Conservation (phyloP, 2,329 filamentous ascomycete species). For the Colletotrichum cuscutae region DNA sequence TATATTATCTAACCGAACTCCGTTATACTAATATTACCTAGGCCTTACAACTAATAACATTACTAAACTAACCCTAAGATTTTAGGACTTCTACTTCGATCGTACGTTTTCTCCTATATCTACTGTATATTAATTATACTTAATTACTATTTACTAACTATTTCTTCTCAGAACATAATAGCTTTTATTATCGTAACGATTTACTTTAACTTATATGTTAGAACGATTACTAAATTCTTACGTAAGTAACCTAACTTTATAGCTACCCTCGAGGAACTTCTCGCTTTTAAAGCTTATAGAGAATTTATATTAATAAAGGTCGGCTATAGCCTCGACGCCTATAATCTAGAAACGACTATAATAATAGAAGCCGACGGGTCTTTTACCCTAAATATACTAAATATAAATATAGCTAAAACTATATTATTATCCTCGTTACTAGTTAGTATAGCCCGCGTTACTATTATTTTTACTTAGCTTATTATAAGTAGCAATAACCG, state of each 20-base stretch:
- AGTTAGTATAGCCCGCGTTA: constrained; percentile 41
- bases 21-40: no score
- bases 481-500: constrained; percentile 39
- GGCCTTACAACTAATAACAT: no score
- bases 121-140: not conserved
- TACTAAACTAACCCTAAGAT: constrained; percentile 10
- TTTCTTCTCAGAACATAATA: constrained; percentile 34
- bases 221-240: constrained; percentile 36
- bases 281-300: constrained; percentile 40
- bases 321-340: constrained; percentile 50
- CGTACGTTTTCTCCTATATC: constrained; percentile 21
- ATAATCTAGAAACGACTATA: constrained; percentile 50
- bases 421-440: constrained; percentile 41
- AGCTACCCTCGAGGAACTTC: constrained; percentile 32
- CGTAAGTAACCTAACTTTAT: constrained; percentile 33
- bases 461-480: constrained; percentile 46
- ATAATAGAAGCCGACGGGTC: constrained; percentile 45
- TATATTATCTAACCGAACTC: no score
- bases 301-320: constrained; percentile 53
- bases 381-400: constrained; percentile 47
- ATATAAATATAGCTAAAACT: constrained; percentile 43
- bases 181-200: constrained; percentile 40
- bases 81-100: constrained; percentile 40
- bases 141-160: constrained; percentile 3
- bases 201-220: constrained; percentile 46